Evolutionary conservation across 805 yeast genomes (phyloP), one percentile per base, ranked within the genome.

Genomic region (Debaryomyces castellii): DNA sequence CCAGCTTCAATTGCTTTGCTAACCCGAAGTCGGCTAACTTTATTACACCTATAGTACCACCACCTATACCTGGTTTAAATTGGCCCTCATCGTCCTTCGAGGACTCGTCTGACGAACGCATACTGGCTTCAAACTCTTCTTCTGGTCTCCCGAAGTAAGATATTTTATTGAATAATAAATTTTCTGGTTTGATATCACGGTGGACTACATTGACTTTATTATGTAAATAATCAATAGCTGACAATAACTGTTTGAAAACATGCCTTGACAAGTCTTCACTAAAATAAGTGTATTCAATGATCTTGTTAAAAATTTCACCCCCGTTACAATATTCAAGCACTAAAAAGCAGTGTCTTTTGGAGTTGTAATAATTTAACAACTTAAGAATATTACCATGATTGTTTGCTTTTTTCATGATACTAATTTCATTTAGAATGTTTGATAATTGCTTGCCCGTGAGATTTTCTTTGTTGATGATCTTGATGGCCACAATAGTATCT

Each of bases 161-260:
- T 22, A 77, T 77, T 1, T 83, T 85, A 37, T 77, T 73, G 60
- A 84, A 87, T 35, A 87, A 66, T 39, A 87, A 65, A 60, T 87
- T 87, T 53, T 87, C 95, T 1, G 95, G 95, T 63, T 87, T 87
- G 57, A 87, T 86, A 61, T 87, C 95, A 36, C 95, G 69, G 62
- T 87, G 95, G 20, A 86, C 95, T 12, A 83, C 76, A 49, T 80
- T 85, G 4, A 20, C 25, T 44, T 83, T 83, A 37, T 62, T 60
- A 58, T 87, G 95, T 40, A 87, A 67, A 60, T 85, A 82, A 39
- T 85, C 77, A 18, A 87, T 77, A 0, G 92, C 85, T 40, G 77
- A 71, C 3, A 88, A 85, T 27, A 87, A 83, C 60, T 87, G 95
- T 35, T 76, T 58, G 49, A 87, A 85, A 5, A 87, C 81, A 64